Conservation (phyloP, 192 early-diverging fungal species). For the Coemansia sp. region DNA sequence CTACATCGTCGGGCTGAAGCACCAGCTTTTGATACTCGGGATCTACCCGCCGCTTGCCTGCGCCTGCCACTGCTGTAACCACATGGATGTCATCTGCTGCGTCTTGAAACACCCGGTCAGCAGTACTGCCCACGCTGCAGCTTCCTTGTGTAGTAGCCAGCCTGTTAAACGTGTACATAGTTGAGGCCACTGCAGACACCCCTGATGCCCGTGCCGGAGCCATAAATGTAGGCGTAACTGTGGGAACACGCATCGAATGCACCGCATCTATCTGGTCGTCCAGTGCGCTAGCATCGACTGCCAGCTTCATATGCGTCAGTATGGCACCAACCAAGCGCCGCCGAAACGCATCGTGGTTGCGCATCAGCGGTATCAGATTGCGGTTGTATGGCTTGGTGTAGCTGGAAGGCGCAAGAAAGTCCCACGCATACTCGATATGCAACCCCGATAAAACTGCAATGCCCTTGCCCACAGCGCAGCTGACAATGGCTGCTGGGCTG, state of each 20-base stretch:
- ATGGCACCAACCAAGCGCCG: constrained; percentile 58
- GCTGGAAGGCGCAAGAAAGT: constrained; percentile 55
- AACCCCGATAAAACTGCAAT: constrained; percentile 72
- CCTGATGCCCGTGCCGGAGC: constrained; percentile 35
- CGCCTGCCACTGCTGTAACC: constrained; percentile 16
- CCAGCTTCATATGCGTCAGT: constrained; percentile 60
- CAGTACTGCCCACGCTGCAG: constrained; percentile 7
- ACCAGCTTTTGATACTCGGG: constrained; percentile 27
- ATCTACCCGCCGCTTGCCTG: constrained; percentile 23
- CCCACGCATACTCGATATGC: constrained; percentile 79
- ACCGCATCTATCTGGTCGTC: constrained; percentile 12
- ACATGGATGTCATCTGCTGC: constrained; percentile 41
- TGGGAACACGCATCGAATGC: constrained; percentile 23
- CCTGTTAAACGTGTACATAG: constrained; percentile 28
- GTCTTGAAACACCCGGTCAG: constrained; percentile 33
- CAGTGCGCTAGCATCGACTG: constrained; percentile 56
- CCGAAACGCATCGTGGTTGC: constrained; percentile 52
- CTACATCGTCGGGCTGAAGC: constrained; percentile 6
- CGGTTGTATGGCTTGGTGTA: constrained; percentile 51
- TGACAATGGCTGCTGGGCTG: constrained; percentile 61
- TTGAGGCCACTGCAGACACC: constrained; percentile 21
- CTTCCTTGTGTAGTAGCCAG: constrained; percentile 20
- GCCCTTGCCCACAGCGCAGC: constrained; percentile 65
- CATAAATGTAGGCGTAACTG: constrained; percentile 33
- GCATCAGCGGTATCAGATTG: constrained; percentile 51